Evolutionary conservation across 2,329 filamentous ascomycete genomes (phyloP), one percentile per base, ranked within the genome.

Genomic region (Talaromyces verruculosus): DNA sequence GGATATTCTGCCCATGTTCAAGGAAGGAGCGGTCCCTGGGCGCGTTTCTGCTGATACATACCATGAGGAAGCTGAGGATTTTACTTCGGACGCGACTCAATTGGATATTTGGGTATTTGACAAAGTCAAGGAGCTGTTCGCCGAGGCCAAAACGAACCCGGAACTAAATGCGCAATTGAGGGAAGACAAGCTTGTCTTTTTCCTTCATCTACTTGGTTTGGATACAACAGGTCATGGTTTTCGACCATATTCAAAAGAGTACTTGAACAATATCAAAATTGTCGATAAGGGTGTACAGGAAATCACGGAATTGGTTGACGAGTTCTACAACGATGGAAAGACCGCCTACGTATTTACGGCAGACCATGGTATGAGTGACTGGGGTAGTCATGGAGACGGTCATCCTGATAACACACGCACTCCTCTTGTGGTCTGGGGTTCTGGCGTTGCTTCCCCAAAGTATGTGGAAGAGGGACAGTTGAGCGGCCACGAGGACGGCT

Each of bases 331-430:
- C 5, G 89, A 93, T 71, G 87, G 88, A 69, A 89, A 95, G 77
- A 98, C 95, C 0, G 92, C 96, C 0, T 99, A 94, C 76, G 87
- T 99, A 17, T 99, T 99, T 75, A 99, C 96, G 1, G 95, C 95
- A 7, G 95, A 99, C 74, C 95, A 99, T 77, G 95, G 95, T 19
- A 99, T 99, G 95, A 98, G 92, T 74, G 95, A 99, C 78, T 97
- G 91, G 89, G 95, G 96, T n/a, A 98, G 93, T 72, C 96, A 99
- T 76, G 96, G 96, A 43, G 95, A 99, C 77, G 95, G 95, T 7
- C 93, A 99, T 78, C 95, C 95, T 0, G 91, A 99, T 77, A 99
- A 98, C 73, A 99, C 95, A 2, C 87, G 95, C 61, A 99, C 95
- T 0, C 95, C 95, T 0, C 82, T 99, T 37, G 91, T 99, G 70